A percentile compares a stretch with the other conserved stretches of the same genome.
phyloP scores from a whole-genome alignment of 2,329 filamentous ascomycete genomes.

The Leptodontidium sp. region DNA sequence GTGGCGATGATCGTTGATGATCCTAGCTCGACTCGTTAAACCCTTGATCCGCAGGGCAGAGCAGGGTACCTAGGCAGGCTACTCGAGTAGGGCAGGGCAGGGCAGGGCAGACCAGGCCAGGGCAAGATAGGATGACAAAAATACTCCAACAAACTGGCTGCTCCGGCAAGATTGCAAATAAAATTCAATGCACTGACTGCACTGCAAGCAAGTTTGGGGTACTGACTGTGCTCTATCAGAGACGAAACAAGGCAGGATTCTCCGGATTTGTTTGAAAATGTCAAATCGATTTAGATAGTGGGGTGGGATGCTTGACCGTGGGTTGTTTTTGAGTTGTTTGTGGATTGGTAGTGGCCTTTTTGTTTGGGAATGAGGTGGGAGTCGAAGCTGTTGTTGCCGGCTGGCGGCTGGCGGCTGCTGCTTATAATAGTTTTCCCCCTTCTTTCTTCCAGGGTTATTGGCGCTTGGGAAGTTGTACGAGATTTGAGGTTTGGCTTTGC shows the following conservation, averaged over 20 bases:
- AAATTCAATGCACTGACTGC: not conserved
- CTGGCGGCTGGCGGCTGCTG: not conserved
- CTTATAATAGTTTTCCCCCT: not conserved
- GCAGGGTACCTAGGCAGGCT: not conserved
- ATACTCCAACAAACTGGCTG: not conserved
- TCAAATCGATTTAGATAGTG: not conserved
- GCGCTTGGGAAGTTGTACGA: not conserved
- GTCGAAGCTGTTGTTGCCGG: not conserved
- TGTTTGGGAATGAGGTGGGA: too few species aligned
- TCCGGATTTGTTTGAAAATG: constrained; percentile 3
- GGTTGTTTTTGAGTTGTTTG: too few species aligned
- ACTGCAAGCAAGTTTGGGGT: too few species aligned
- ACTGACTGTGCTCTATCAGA: not conserved
- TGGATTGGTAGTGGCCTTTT: too few species aligned
- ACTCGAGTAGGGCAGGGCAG: too few species aligned
- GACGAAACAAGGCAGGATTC: constrained; percentile 14
- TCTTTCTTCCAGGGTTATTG: not conserved
- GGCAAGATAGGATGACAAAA: not conserved
- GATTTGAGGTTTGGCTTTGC: not conserved
- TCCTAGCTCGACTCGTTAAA: not conserved
- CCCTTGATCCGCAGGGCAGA: constrained; percentile 7
- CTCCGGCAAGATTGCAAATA: not conserved
- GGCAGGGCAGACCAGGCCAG: not conserved
- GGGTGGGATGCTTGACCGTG: not conserved
- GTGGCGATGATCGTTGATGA: constrained; percentile 13